These are phyloP conservation scores for Phytophthora hybrid DNA, from an alignment of 352 stramenopile species.

Conservation along the genomic window DNA sequence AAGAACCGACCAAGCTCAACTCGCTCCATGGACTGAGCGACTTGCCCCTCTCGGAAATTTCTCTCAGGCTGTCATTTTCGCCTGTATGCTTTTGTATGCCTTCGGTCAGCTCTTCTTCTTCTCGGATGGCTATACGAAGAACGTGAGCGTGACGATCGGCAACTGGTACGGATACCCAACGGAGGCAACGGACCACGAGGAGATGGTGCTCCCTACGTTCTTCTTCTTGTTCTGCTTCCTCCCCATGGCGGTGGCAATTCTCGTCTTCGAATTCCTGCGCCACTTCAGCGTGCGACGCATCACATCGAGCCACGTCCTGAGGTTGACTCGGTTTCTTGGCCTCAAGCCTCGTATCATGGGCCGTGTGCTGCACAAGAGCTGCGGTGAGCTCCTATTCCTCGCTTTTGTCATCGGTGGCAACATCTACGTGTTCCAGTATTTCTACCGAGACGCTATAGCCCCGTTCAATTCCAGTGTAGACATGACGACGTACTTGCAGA, in stretches of 20 bases:
- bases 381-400: conserved; percentile 41
- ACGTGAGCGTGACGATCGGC: conserved; percentile 20
- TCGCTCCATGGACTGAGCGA: conserved; percentile 1
- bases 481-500: conserved; percentile 28
- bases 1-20: not conserved
- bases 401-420: conserved; percentile 38
- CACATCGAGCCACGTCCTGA: conserved; percentile 33
- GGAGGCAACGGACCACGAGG: conserved; percentile 27
- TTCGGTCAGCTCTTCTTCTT: conserved; percentile 35
- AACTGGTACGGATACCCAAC: conserved; percentile 41
- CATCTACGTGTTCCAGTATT: conserved; percentile 38
- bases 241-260: conserved; percentile 38
- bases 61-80: conserved; percentile 32
- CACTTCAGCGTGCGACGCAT: conserved; percentile 44
- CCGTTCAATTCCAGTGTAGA: conserved; percentile 6
- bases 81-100: conserved; percentile 34
- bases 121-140: conserved; percentile 25
- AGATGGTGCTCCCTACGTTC: conserved; percentile 61
- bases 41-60: conserved; percentile 15
- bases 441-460: not conserved
- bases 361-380: conserved; percentile 48
- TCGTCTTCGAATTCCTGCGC: conserved; percentile 52
- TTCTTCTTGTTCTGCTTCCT: conserved; percentile 53
- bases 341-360: conserved; percentile 43
- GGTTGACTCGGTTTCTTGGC: conserved; percentile 40